Percentiles rank a stretch among this genome's conserved stretches.
phyloP scores from a whole-genome alignment of 1,284 basidiomycete genomes.

The Schizophyllum amplum region DNA sequence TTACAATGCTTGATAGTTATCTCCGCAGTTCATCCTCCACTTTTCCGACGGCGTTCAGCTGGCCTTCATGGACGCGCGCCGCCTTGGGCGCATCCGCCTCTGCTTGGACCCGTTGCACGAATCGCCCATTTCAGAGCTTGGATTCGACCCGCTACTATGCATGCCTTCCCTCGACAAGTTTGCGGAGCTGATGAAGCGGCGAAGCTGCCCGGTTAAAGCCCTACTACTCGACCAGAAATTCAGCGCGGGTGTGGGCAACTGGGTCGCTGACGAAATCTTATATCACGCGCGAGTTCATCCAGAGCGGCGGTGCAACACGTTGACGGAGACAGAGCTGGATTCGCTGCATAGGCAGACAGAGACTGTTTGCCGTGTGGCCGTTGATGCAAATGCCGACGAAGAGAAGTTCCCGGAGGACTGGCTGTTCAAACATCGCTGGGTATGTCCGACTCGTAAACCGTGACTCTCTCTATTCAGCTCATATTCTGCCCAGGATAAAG shows the following conservation, averaged over 20 bases:
- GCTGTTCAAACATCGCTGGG: conserved; percentile 70
- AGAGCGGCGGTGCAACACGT: conserved; percentile 55
- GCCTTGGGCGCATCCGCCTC: conserved; percentile 67
- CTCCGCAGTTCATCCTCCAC: conserved; percentile 56
- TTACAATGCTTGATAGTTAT: conserved; percentile 1
- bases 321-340: conserved; percentile 42
- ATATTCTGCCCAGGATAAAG: conserved; percentile 47
- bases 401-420: conserved; percentile 62
- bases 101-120: conserved; percentile 51
- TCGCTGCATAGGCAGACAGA: conserved; percentile 50
- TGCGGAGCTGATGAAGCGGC: conserved; percentile 38
- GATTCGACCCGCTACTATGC: conserved; percentile 72
- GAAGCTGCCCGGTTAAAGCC: conserved; percentile 70
- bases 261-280: conserved; percentile 79
- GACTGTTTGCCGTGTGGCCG: conserved; percentile 56
- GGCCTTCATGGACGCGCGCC: conserved; percentile 62
- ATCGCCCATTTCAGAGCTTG: conserved; percentile 62
- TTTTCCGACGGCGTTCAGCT: conserved; percentile 37
- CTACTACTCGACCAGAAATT: conserved; percentile 78
- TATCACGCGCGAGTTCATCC: conserved; percentile 78
- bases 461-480: too few species aligned
- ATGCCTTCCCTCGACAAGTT: conserved; percentile 65
- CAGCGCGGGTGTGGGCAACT: conserved; percentile 79
- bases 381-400: conserved; percentile 69
- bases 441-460: too few species aligned